A percentile compares a stretch with the other conserved stretches of the same genome.
Conservation (phyloP, 208 protist genomes). For the Perkinsela sp. region DNA sequence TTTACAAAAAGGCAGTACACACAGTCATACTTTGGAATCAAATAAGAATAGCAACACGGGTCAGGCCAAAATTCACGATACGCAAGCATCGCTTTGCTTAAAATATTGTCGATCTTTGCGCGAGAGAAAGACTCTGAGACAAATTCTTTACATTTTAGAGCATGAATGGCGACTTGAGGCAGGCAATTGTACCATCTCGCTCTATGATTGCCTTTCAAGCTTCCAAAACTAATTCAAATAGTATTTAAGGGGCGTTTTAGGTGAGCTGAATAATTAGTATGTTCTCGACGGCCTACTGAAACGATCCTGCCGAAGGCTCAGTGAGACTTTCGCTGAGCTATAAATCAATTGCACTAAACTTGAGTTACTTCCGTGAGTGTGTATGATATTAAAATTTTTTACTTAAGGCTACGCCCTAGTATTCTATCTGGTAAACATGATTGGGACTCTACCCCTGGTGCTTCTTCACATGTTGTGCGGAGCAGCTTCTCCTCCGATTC, state of each 20-base stretch:
- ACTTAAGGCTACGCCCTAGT: not conserved
- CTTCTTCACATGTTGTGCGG: not conserved
- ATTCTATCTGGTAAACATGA: no score
- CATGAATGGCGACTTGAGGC: not conserved
- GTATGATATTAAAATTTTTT: not conserved
- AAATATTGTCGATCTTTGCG: not conserved
- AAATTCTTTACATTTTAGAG: not conserved
- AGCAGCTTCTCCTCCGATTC: conserved; percentile 5
- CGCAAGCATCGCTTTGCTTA: not conserved
- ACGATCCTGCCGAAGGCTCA: no score
- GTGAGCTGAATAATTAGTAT: no score
- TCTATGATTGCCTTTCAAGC: not conserved
- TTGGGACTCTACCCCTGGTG: not conserved
- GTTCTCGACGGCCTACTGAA: no score
- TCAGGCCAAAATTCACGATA: not conserved
- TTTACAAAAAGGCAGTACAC: not conserved
- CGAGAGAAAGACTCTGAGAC: not conserved
- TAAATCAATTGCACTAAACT: no score
- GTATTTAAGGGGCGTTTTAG: no score
- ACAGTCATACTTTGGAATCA: not conserved
- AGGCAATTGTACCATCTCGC: not conserved
- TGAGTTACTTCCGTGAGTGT: not conserved
- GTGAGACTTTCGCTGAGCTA: no score
- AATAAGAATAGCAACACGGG: not conserved
- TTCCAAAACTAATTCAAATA: not conserved